A percentile compares a stretch with the other conserved stretches of the same genome.
Evolutionary conservation across 2,329 filamentous ascomycete genomes (phyloP).

Genomic region (Fusarium sp.): DNA sequence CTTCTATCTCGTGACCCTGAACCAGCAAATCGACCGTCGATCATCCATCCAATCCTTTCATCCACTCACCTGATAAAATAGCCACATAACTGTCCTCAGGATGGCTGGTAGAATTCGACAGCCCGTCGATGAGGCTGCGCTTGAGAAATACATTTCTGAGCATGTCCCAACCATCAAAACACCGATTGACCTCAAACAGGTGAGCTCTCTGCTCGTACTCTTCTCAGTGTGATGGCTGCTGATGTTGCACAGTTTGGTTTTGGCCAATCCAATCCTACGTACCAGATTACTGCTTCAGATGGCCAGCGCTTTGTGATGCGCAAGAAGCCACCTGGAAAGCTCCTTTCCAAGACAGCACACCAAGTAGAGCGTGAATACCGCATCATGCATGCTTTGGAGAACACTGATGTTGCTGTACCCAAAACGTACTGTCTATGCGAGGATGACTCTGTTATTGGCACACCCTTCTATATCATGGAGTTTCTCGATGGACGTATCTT

Average conservation of each 20-base stretch:
- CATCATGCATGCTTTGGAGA: conserved; percentile 82
- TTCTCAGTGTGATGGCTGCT: conserved; percentile 1
- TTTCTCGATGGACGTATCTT: conserved; percentile 95
- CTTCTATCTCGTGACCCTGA: background rate
- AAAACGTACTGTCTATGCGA: conserved; percentile 86
- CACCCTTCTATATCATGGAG: conserved; percentile 96
- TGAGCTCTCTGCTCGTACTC: conserved; percentile 48
- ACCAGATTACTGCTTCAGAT: conserved; percentile 80
- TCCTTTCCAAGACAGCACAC: conserved; percentile 93
- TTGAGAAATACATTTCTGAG: conserved; percentile 79
- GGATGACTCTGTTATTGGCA: conserved; percentile 81
- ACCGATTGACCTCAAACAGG: conserved; percentile 90
- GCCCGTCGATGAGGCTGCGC: conserved; percentile 81
- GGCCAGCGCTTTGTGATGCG: conserved; percentile 84
- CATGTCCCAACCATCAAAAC: conserved; percentile 85
- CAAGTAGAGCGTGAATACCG: conserved; percentile 95
- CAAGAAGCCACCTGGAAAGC: conserved; percentile 96
- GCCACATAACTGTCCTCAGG: background rate
- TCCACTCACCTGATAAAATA: background rate
- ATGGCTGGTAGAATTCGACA: conserved; percentile 93
- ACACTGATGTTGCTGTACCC: conserved; percentile 86
- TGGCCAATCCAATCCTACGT: conserved; percentile 97
- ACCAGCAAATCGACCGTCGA: background rate
- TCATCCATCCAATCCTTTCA: background rate
- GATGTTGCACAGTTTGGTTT: conserved; percentile 78